These are phyloP conservation scores for Barnettozyma botsteinii DNA, from an alignment of 805 yeast species.

Conservation along the genomic window DNA sequence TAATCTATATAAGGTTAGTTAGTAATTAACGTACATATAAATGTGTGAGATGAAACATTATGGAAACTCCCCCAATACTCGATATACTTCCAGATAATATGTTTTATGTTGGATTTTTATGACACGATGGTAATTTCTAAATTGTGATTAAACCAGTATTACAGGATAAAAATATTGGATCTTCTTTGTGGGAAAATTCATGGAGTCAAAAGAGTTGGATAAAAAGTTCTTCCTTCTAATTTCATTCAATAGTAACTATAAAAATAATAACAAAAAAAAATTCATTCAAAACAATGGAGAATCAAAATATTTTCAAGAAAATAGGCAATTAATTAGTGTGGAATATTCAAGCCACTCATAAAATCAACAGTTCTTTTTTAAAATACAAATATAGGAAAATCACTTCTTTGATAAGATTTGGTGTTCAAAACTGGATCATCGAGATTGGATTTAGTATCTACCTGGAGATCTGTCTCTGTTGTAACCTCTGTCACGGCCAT, in stretches of 20 bases:
- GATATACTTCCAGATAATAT: background rate
- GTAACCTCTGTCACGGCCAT: conserved; percentile 37
- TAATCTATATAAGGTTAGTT: background rate
- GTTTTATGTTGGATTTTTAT: background rate
- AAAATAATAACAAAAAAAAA: conserved; percentile 1
- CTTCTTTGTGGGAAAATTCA: background rate
- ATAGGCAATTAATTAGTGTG: too few species aligned
- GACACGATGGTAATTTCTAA: background rate
- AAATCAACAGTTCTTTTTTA: too few species aligned
- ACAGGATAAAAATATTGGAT: background rate
- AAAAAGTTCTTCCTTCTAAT: background rate
- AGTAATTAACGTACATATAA: too few species aligned
- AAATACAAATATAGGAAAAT: background rate
- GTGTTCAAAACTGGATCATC: background rate
- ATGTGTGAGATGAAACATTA: too few species aligned
- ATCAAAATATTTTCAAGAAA: too few species aligned
- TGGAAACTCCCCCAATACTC: background rate
- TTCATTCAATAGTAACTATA: conserved; percentile 9
- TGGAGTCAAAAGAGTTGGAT: background rate
- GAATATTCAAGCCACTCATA: too few species aligned
- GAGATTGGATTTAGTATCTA: conserved; percentile 41
- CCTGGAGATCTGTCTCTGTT: conserved; percentile 75
- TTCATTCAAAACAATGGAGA: background rate
- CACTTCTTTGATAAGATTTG: background rate
- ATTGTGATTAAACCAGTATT: too few species aligned